Base-by-base conservation (phyloP, 768 basidiomycete species). In the Daedaleopsis sinensis region DNA sequence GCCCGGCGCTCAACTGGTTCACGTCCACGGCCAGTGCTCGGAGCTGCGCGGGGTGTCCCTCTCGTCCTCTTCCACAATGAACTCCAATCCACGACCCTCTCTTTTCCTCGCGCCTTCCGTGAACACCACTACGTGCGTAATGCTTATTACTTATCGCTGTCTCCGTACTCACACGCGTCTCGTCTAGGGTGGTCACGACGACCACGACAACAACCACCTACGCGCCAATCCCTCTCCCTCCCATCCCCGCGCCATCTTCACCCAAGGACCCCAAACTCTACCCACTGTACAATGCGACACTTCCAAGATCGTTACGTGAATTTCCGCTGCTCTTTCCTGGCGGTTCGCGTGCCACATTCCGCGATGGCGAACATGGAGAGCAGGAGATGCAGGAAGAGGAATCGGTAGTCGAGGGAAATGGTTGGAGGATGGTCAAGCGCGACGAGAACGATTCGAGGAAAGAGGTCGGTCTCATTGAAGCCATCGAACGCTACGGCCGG, bases 171-270 rank as follows among this genome's bases (percentile, higher is more conserved):
- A 49, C 42, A 49, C 60, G 56, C 57, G 36, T 55, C 7, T 52
- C 32, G 27, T 66, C 39, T 70, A 94, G 93, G 56, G 91, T 94
- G 68, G 89, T 92, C 67, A 94, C 93, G 52, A 94, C 90, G n/a
- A 94, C 93, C 1, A 93, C 91, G 0, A 94, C 93, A 1, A 94
- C 93, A 1, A 94, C 93, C 2, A 86, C 89, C 12, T 93, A 94
- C 77, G 89, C 93, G 57, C 93, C 93, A n/a, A 93, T 94, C 64
- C 88, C 85, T 42, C 73, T 94, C 2, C 93, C 93, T 1, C 76
- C 88, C 9, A 75, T 94, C 2, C 91, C 92, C 10, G 76, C 86
- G 3, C 91, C 90, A 3, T 74, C 82, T 0, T 82, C 85, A 11
- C 90, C 91, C 21, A 89, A 87, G 67, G 89, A 93, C 72, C 82